Evolutionary conservation across 1,139 yeast species (phyloP), one percentile per base, ranked within the genome.

Genomic region (Magnusiomyces fungicola): DNA sequence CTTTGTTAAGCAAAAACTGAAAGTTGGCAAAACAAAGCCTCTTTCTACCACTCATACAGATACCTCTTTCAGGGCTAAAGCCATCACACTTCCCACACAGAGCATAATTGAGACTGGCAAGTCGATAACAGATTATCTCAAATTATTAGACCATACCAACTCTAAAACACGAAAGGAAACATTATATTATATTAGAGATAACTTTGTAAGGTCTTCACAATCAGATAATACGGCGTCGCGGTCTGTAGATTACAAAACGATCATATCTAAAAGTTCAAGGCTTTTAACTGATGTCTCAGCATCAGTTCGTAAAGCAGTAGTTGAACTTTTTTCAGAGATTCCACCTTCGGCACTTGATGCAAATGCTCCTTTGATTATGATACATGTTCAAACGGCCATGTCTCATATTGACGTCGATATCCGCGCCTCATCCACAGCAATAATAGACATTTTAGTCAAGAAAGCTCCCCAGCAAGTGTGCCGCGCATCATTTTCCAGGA

Each of bases 361-460:
- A 89, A 94, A 90, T 66, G 73, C 83, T 46, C 72, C 81, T 29
- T 70, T 82, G 5, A 67, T 90, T 2, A 75, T 85, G 32, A 70
- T 92, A 30, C 90, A 85, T 62, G 74, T 90, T n/a, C 85, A 85
- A 59, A 83, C 94, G 49, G 95, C 96, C 14, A 92, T 92, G 97
- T 86, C 97, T 18, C 97, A 92, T 62, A 83, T 92, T 43, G 77
- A 76, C 36, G 82, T 90, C 0, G 80, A 79, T 7, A 79, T 89
- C 37, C 76, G 95, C 45, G 77, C 78, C 48, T 84, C 82, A 55
- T 79, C 94, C 3, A 78, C 92, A 0, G 75, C 74, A 51, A 83
- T 81, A 56, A 68, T 89, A 33, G 70, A 71, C 33, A 70, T 81
- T 3, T 61, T 87, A 47, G 64, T 87, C 21, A 72, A 73, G 23